phyloP scores from a whole-genome alignment of 2,329 filamentous ascomycete genomes.

The Metarhizium brunneum region DNA sequence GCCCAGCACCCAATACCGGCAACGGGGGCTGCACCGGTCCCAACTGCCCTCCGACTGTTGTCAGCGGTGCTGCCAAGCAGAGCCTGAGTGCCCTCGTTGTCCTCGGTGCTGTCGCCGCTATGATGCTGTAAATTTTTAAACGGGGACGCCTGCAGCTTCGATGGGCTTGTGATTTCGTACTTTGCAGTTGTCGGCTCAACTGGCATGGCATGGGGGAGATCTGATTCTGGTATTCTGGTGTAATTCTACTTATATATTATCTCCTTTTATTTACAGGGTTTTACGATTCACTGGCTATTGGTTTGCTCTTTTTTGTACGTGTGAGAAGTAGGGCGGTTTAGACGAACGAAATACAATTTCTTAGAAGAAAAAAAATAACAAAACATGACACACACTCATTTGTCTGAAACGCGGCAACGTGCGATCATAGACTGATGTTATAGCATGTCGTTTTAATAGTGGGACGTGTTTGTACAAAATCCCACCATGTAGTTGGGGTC shows the following conservation, averaged over 20 bases:
- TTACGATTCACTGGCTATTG: not conserved
- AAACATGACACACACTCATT: too few species aligned
- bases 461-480: too few species aligned
- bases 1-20: not conserved
- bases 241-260: not conserved
- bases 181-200: not conserved
- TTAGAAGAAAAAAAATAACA: too few species aligned
- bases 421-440: too few species aligned
- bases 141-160: not conserved
- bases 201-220: not conserved
- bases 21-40: slow-evolving; percentile 7
- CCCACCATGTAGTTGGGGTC: too few species aligned
- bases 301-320: not conserved
- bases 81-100: slow-evolving; percentile 12
- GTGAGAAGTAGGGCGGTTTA: too few species aligned
- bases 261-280: not conserved
- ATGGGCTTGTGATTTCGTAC: not conserved
- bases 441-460: too few species aligned
- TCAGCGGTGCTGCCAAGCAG: slow-evolving; percentile 11
- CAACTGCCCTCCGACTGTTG: slow-evolving; percentile 4
- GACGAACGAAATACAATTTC: too few species aligned
- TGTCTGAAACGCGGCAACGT: too few species aligned
- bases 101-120: slow-evolving; percentile 9
- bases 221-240: not conserved
- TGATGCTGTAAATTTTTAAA: slow-evolving; percentile 11